Evolutionary conservation across 2,329 filamentous ascomycete genomes (phyloP).

Genomic region (Onygenales sp.): DNA sequence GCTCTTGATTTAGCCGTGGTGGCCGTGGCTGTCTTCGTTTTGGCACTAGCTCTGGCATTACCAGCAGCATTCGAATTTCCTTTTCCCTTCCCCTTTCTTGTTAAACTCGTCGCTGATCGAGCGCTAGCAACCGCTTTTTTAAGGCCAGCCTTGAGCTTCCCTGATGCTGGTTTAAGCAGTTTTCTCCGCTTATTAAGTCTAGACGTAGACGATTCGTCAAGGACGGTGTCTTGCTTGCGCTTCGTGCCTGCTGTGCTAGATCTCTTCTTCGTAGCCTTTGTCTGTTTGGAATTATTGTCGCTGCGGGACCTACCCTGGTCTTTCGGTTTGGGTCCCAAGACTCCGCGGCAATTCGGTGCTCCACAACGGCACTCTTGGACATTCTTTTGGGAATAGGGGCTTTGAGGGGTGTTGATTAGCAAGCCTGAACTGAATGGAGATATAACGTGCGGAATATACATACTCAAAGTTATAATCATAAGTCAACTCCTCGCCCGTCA

Average conservation of each 20-base stretch:
- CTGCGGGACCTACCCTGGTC: constrained; percentile 29
- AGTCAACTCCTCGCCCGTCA: constrained; percentile 90
- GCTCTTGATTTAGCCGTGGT: background rate
- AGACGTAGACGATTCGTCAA: constrained; percentile 19
- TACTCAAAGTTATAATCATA: constrained; percentile 79
- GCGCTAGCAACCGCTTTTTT: constrained; percentile 22
- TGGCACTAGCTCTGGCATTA: background rate
- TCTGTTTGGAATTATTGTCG: constrained; percentile 20
- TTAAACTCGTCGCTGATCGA: background rate
- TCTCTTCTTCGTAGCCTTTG: constrained; percentile 11
- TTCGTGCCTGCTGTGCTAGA: constrained; percentile 19
- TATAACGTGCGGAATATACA: constrained; percentile 16
- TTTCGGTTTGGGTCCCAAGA: constrained; percentile 48
- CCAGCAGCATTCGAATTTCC: background rate
- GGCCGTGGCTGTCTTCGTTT: background rate
- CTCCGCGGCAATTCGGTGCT: constrained; percentile 50
- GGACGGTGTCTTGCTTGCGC: constrained; percentile 21
- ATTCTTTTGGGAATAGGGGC: constrained; percentile 51
- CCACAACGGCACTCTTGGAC: constrained; percentile 57
- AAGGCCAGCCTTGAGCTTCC: constrained; percentile 23
- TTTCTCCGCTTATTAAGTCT: constrained; percentile 25
- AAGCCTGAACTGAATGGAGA: background rate
- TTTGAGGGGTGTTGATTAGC: constrained; percentile 15
- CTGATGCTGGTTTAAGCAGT: constrained; percentile 12
- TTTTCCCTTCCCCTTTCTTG: background rate